Evolutionary conservation across 2,329 filamentous ascomycete genomes (phyloP).

Genomic region (Exophiala calicioides): DNA sequence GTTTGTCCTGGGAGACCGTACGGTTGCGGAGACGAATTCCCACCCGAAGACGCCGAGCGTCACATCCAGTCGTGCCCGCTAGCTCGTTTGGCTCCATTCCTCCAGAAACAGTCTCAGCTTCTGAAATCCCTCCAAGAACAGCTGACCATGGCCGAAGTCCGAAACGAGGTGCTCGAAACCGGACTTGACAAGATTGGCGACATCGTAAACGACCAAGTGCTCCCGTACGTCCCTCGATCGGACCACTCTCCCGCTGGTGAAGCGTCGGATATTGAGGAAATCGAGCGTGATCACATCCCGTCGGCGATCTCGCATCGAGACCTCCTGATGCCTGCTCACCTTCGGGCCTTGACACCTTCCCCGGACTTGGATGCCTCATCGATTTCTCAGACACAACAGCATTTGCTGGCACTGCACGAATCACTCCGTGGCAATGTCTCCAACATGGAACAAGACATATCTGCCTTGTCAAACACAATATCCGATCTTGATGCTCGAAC

Average conservation of each 20-base stretch:
- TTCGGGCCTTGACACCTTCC: constrained; percentile 28
- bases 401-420: constrained; percentile 63
- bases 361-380: constrained; percentile 39
- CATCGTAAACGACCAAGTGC: constrained; percentile 24
- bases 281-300: constrained; percentile 26
- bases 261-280: constrained; percentile 29
- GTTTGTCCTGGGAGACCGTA: constrained; percentile 35
- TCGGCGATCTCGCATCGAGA: constrained; percentile 21
- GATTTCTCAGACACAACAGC: constrained; percentile 47
- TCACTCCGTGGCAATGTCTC: constrained; percentile 59
- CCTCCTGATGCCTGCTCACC: constrained; percentile 27
- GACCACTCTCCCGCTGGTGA: constrained; percentile 20
- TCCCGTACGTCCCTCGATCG: constrained; percentile 20
- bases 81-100: constrained; percentile 48
- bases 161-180: constrained; percentile 51
- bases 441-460: constrained; percentile 23
- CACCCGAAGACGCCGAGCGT: constrained; percentile 40
- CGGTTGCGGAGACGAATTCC: constrained; percentile 45
- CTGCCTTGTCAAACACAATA: constrained; percentile 42
- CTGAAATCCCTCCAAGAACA: constrained; percentile 48
- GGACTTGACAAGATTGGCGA: constrained; percentile 45
- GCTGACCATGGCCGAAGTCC: constrained; percentile 46
- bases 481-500: constrained; percentile 62
- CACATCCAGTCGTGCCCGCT: constrained; percentile 55
- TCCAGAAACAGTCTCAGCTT: constrained; percentile 46